phyloP scores from a whole-genome alignment of 495 filamentous ascomycete species.

The Zalerion maritima region DNA sequence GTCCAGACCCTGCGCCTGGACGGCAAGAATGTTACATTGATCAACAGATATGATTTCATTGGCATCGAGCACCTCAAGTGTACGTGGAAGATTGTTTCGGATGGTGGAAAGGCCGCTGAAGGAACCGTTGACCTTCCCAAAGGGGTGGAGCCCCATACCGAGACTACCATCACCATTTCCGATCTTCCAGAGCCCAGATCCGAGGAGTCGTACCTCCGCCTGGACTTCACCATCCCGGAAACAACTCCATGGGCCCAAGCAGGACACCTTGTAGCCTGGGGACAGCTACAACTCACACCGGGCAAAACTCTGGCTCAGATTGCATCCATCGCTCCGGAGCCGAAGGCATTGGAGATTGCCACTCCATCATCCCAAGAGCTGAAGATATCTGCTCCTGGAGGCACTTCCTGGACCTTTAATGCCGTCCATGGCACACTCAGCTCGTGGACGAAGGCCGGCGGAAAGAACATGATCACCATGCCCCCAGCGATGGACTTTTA shows the following conservation, averaged over 20 bases:
- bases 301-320: constrained; percentile 14
- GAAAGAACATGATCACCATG: constrained; percentile 27
- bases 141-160: constrained; percentile 16
- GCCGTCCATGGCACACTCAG: constrained; percentile 22
- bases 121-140: constrained; percentile 20
- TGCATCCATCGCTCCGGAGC: constrained; percentile 3
- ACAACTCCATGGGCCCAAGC: constrained; percentile 29
- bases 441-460: constrained; percentile 16
- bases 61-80: constrained; percentile 34
- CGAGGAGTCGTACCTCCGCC: constrained; percentile 25
- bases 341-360: not conserved
- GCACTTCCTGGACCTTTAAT: constrained; percentile 28
- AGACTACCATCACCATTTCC: constrained; percentile 16
- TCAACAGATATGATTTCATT: constrained; percentile 40
- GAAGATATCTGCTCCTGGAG: constrained; percentile 13
- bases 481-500: constrained; percentile 32
- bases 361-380: constrained; percentile 10
- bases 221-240: constrained; percentile 27
- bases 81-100: constrained; percentile 29
- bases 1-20: constrained; percentile 27
- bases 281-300: constrained; percentile 27
- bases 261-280: constrained; percentile 36
- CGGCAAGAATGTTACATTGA: constrained; percentile 24
- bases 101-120: constrained; percentile 14
- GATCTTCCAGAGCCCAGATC: constrained; percentile 6